Evolutionary conservation across 768 basidiomycete species (phyloP).

Genomic region (Termitomyces titanicus): DNA sequence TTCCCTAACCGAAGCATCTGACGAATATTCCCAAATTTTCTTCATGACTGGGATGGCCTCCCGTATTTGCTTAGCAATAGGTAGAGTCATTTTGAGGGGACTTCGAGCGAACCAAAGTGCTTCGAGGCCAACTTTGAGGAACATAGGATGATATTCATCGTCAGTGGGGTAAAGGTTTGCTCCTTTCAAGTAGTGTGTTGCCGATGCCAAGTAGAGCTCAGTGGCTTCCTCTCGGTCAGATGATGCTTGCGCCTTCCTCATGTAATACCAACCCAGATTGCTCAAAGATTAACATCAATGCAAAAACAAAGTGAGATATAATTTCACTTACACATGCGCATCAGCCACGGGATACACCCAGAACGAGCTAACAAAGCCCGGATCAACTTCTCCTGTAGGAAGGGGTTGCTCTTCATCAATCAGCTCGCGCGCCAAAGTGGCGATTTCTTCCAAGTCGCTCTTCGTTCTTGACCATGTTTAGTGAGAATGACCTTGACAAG

Average conservation of each 20-base stretch:
- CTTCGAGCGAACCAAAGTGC: slow-evolving; percentile 24
- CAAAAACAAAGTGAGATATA: neutral
- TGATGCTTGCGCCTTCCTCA: slow-evolving; percentile 12
- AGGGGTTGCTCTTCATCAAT: slow-evolving; percentile 25
- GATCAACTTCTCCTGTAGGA: slow-evolving; percentile 13
- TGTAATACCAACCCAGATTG: slow-evolving; percentile 27
- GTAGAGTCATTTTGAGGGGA: slow-evolving; percentile 23
- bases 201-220: slow-evolving; percentile 21
- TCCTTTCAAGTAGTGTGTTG: slow-evolving; percentile 28
- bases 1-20: neutral
- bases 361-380: slow-evolving; percentile 32
- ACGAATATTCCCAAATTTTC: slow-evolving; percentile 19
- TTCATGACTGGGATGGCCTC: slow-evolving; percentile 17
- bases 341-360: slow-evolving; percentile 32
- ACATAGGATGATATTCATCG: slow-evolving; percentile 31
- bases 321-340: slow-evolving; percentile 30
- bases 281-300: slow-evolving; percentile 9
- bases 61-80: slow-evolving; percentile 19
- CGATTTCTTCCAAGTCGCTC: slow-evolving; percentile 26
- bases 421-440: slow-evolving; percentile 26
- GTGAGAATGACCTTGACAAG: neutral
- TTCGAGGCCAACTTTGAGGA: slow-evolving; percentile 29
- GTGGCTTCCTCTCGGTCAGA: slow-evolving; percentile 4
- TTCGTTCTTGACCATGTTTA: slow-evolving; percentile 13
- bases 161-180: slow-evolving; percentile 30